Evolutionary conservation across 1,284 basidiomycete genomes (phyloP).

Genomic region (Phellinidium pouzarii): DNA sequence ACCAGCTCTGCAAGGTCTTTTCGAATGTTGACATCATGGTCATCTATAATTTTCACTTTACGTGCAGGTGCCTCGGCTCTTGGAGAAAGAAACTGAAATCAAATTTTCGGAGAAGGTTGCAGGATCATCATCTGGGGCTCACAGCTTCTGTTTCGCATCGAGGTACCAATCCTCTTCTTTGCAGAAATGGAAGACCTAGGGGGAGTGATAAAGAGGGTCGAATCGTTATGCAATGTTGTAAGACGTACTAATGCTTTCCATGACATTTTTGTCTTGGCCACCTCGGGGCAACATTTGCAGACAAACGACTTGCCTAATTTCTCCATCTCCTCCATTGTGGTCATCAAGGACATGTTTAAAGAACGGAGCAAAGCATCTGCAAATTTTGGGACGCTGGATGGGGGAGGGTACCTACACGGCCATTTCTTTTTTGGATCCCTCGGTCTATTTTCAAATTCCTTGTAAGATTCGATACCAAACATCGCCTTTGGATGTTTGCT

Average conservation of each 20-base stretch:
- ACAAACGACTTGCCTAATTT: background rate
- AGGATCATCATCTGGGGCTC: too few species aligned
- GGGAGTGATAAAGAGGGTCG: background rate
- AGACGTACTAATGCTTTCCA: slow-evolving; percentile 2
- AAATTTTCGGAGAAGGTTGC: too few species aligned
- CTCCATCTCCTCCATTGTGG: background rate
- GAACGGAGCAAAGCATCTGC: background rate
- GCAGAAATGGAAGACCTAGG: background rate
- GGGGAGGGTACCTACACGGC: background rate
- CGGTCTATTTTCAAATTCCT: too few species aligned
- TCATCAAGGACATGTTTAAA: background rate
- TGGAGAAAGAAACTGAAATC: too few species aligned
- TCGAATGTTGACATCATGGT: background rate
- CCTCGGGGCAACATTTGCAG: background rate
- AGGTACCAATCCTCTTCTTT: background rate
- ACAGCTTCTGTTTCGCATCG: too few species aligned
- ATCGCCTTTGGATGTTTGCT: background rate
- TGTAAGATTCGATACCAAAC: background rate
- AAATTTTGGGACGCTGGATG: background rate
- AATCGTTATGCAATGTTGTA: background rate
- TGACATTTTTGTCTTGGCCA: background rate
- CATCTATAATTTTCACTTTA: background rate
- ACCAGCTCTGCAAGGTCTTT: background rate
- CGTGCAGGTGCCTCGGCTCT: too few species aligned
- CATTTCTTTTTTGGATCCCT: background rate